These are phyloP conservation scores for Draba incana DNA, from an alignment of 345 rosid species.

Conservation along the genomic window DNA sequence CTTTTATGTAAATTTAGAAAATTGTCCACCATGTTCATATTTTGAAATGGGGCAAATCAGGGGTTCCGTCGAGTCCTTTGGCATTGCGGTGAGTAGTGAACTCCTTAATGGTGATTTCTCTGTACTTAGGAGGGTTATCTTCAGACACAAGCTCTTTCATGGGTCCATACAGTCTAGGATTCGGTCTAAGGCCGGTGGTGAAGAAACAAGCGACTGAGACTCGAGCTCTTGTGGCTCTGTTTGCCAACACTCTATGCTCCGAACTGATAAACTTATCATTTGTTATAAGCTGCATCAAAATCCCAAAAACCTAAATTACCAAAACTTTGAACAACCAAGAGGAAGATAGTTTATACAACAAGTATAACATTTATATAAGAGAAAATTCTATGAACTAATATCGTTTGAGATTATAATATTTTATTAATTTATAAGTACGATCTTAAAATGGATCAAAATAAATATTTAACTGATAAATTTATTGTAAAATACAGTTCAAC, in stretches of 20 bases:
- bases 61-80: conserved; percentile 50
- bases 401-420: no score
- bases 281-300: conserved; percentile 46
- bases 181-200: conserved; percentile 30
- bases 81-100: conserved; percentile 27
- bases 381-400: no score
- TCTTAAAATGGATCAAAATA: no score
- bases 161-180: conserved; percentile 41
- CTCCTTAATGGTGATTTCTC: conserved; percentile 46
- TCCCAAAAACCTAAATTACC: background rate
- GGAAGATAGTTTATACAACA: background rate
- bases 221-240: conserved; percentile 36
- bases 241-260: conserved; percentile 54
- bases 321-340: background rate
- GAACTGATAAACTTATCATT: conserved; percentile 50
- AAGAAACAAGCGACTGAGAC: conserved; percentile 55
- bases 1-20: no score
- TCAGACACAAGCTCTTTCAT: conserved; percentile 54
- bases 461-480: no score
- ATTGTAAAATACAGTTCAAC: no score
- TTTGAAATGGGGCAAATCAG: conserved; percentile 38
- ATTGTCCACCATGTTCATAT: conserved; percentile 19
- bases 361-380: no score
- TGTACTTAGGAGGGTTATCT: conserved; percentile 52
- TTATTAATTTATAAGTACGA: no score